Conservation (phyloP, 495 filamentous ascomycete genomes). For the Podospora anserina region DNA sequence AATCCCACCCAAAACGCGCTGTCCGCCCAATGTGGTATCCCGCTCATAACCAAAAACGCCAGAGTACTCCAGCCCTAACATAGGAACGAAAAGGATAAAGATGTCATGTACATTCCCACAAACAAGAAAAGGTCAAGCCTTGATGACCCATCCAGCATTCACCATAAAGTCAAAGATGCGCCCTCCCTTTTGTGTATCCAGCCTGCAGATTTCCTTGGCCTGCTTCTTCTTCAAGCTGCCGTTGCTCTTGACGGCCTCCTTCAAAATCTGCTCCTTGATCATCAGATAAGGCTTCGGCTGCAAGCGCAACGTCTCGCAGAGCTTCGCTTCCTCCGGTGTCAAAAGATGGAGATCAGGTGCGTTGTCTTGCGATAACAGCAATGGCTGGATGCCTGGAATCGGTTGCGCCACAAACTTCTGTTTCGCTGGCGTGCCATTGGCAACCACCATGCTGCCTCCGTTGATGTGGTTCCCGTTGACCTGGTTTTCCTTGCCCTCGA, state of each 20-base stretch:
- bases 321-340: conserved; percentile 75
- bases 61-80: conserved; percentile 2
- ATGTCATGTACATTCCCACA: background rate
- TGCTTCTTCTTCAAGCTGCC: conserved; percentile 88
- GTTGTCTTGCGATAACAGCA: conserved; percentile 71
- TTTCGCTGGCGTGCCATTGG: conserved; percentile 39
- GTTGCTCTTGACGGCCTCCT: conserved; percentile 82
- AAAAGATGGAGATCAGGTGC: conserved; percentile 81
- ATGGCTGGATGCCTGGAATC: conserved; percentile 56
- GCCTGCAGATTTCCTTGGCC: conserved; percentile 60
- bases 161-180: conserved; percentile 94
- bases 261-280: conserved; percentile 85
- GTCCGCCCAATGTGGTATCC: conserved; percentile 18
- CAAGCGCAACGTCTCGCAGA: conserved; percentile 77
- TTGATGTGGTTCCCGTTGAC: conserved; percentile 38
- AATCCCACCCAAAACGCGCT: background rate
- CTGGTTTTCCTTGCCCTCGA: conserved; percentile 31
- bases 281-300: conserved; percentile 91
- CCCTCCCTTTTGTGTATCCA: conserved; percentile 52
- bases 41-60: conserved; percentile 3
- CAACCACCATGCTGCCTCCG: conserved; percentile 40
- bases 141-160: conserved; percentile 86
- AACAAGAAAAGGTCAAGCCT: conserved; percentile 43
- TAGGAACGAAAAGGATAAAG: background rate
- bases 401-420: conserved; percentile 46